phyloP scores from a whole-genome alignment of 2,329 filamentous ascomycete species.

The Alternaria metachromatica region DNA sequence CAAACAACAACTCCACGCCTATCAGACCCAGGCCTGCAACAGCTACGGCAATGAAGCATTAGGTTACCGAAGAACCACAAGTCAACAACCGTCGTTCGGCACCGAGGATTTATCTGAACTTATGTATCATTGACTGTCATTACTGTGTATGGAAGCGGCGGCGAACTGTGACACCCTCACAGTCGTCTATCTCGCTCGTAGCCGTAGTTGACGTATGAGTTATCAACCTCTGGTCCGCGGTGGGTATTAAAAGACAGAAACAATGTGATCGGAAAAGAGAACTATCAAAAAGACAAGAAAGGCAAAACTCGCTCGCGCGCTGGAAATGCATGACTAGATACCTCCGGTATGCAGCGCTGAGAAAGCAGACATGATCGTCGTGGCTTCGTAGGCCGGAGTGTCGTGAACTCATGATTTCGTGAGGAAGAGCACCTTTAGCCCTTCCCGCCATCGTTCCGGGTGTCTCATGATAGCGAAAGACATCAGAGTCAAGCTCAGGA shows the following conservation, averaged over 20 bases:
- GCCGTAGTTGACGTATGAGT: background rate
- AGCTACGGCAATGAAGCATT: no score
- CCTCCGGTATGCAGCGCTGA: background rate
- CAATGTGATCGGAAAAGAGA: background rate
- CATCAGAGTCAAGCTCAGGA: accelerated
- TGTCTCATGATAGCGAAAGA: background rate
- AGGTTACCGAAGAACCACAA: no score
- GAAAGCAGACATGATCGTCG: accelerated
- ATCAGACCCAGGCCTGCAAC: no score
- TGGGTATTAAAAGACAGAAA: background rate
- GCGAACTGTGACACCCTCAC: no score
- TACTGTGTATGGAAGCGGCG: no score
- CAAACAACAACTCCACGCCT: no score
- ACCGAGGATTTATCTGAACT: no score
- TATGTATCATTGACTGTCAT: no score
- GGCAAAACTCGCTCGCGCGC: background rate
- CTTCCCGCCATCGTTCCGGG: background rate
- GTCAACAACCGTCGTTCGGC: no score
- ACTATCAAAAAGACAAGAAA: background rate
- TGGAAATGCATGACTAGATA: background rate
- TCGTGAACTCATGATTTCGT: background rate
- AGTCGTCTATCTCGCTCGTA: no score
- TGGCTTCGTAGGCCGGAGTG: background rate
- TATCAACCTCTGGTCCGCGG: background rate
- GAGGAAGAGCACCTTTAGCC: background rate